Evolutionary conservation across 352 stramenopile genomes (phyloP).

Genomic region (Globisporangium radiosum): DNA sequence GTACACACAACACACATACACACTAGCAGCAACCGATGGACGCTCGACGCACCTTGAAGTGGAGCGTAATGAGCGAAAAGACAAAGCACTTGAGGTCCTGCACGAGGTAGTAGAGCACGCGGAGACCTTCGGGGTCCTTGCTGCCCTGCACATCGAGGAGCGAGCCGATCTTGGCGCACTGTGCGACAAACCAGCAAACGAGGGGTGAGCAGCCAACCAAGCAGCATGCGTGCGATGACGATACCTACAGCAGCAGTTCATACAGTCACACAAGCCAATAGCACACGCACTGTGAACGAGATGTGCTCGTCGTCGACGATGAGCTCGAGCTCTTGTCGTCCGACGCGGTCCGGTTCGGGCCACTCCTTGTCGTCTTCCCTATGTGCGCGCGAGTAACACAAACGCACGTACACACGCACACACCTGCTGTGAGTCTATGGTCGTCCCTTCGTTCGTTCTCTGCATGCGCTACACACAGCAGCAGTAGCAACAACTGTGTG

Average conservation of each 20-base stretch:
- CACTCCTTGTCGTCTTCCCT: conserved; percentile 95
- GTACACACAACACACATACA: neutral
- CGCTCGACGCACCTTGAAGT: conserved; percentile 89
- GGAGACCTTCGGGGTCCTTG: conserved; percentile 93
- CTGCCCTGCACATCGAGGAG: conserved; percentile 93
- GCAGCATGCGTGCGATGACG: neutral
- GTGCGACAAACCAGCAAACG: neutral
- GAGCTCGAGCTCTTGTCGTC: conserved; percentile 94
- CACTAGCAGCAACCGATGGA: neutral
- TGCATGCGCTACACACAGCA: too few relatives aligned
- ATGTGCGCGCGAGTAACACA: neutral
- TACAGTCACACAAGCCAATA: neutral
- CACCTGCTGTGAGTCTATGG: too few relatives aligned
- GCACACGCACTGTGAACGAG: conserved; percentile 86
- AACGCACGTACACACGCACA: too few relatives aligned
- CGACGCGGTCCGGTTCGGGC: conserved; percentile 90
- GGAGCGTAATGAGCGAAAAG: conserved; percentile 94
- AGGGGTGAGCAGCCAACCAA: neutral
- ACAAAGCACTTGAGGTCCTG: conserved; percentile 97
- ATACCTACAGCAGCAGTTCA: neutral
- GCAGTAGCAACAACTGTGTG: too few relatives aligned
- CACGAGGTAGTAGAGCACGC: conserved; percentile 95
- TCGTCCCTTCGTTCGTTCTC: too few relatives aligned
- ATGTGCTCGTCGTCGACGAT: conserved; percentile 95
- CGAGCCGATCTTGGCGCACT: conserved; percentile 95